Percentiles rank a stretch among this genome's conserved stretches.
phyloP scores from a whole-genome alignment of 2,329 filamentous ascomycete genomes.

The Capronia coronata region DNA sequence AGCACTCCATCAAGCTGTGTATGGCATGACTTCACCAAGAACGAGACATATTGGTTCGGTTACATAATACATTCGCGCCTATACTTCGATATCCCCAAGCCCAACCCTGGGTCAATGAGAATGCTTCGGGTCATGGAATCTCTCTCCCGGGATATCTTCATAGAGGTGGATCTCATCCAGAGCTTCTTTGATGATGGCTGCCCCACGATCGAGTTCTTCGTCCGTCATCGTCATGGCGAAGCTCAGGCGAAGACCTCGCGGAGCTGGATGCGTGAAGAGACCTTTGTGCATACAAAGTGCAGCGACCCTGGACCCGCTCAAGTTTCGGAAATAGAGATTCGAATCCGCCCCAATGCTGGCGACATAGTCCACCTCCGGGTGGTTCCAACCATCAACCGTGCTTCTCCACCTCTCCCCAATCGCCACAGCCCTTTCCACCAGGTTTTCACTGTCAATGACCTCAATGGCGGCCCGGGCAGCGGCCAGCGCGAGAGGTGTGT shows the following conservation, averaged over 20 bases:
- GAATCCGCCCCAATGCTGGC: conserved; percentile 8
- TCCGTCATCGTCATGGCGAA: not conserved
- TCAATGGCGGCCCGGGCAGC: conserved; percentile 1
- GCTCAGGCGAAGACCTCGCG: not conserved
- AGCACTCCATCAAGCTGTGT: conserved; percentile 18
- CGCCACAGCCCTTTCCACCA: not conserved
- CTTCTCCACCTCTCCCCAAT: not conserved
- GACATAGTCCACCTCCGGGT: too few relatives aligned
- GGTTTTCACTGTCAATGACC: not conserved
- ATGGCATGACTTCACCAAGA: conserved; percentile 10
- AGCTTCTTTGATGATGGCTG: not conserved
- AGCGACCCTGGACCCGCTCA: not conserved
- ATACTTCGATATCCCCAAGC: too few relatives aligned
- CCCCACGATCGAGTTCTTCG: not conserved
- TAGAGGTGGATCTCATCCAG: not conserved
- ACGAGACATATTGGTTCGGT: too few relatives aligned
- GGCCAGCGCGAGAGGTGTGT: not conserved
- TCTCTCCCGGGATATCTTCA: not conserved
- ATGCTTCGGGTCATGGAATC: too few relatives aligned
- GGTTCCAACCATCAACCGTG: too few relatives aligned
- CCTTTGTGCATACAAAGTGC: conserved; percentile 2
- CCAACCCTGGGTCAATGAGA: too few relatives aligned
- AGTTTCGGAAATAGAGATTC: not conserved
- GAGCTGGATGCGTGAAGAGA: not conserved
- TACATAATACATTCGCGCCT: too few relatives aligned